Percentiles rank a stretch among this genome's conserved stretches.
Conservation (phyloP, 1,284 basidiomycete genomes). For the Austroboletus novae-zelandiae region DNA sequence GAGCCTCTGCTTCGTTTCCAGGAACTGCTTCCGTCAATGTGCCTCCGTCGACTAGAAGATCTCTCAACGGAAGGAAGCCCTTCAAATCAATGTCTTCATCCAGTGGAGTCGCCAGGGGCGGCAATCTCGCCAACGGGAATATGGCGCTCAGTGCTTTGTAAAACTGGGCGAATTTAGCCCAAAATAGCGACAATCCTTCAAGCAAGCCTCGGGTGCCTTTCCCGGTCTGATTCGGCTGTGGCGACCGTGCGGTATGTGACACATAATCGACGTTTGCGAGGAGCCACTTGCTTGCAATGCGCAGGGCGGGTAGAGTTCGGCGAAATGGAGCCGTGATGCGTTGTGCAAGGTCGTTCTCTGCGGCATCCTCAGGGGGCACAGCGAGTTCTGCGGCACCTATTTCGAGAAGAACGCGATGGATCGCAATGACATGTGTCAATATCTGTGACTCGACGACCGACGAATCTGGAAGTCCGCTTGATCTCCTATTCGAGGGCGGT, state of each 20-base stretch:
- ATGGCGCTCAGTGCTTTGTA: slow-evolving; percentile 57
- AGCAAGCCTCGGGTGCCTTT: slow-evolving; percentile 21
- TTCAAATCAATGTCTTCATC: slow-evolving; percentile 92
- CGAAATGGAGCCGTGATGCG: slow-evolving; percentile 85
- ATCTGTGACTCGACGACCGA: slow-evolving; percentile 63
- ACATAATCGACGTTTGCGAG: slow-evolving; percentile 78
- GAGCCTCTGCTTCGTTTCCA: slow-evolving; percentile 18
- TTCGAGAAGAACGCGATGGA: slow-evolving; percentile 67
- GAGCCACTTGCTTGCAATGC: slow-evolving; percentile 90
- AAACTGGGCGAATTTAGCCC: slow-evolving; percentile 73
- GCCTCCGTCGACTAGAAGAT: slow-evolving; percentile 40
- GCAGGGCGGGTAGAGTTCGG: slow-evolving; percentile 81
- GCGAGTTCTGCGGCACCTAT: slow-evolving; percentile 62
- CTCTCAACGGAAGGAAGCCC: slow-evolving; percentile 83
- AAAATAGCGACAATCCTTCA: slow-evolving; percentile 55
- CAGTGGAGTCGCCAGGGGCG: slow-evolving; percentile 61
- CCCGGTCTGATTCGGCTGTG: slow-evolving; percentile 16
- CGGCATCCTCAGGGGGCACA: slow-evolving; percentile 47
- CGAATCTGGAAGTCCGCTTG: slow-evolving; percentile 19
- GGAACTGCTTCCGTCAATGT: slow-evolving; percentile 1
- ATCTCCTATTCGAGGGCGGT: slow-evolving; percentile 32
- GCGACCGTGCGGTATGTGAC: slow-evolving; percentile 35
- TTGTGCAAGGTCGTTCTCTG: slow-evolving; percentile 67
- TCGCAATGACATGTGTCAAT: slow-evolving; percentile 69
- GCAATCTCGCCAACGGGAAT: slow-evolving; percentile 73